Conservation (phyloP, 129 eudicot species). For the Chrysanthemum seticuspe region DNA sequence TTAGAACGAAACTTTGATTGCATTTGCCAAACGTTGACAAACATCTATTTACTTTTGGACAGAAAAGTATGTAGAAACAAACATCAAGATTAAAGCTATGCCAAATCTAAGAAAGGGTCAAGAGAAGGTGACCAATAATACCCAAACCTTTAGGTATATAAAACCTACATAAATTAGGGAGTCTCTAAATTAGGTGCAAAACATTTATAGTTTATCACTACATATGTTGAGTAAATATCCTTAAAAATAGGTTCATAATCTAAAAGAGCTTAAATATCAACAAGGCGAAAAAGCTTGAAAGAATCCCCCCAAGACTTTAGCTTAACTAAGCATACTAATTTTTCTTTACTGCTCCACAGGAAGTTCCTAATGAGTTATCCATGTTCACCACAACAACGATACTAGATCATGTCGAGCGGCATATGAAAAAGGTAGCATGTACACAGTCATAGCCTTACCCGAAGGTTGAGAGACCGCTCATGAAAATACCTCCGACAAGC, state of each 20-base stretch:
- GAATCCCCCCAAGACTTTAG: too few relatives aligned
- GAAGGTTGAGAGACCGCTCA: too few relatives aligned
- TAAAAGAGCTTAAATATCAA: too few relatives aligned
- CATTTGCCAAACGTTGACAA: slow-evolving; percentile 6
- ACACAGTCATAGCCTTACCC: too few relatives aligned
- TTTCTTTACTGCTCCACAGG: too few relatives aligned
- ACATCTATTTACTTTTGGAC: background rate
- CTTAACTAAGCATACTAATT: too few relatives aligned
- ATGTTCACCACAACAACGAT: too few relatives aligned
- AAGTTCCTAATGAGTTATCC: too few relatives aligned
- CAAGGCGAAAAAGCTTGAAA: too few relatives aligned
- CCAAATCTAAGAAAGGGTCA: slow-evolving; percentile 5
- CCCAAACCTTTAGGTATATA: slow-evolving; percentile 14
- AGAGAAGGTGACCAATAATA: slow-evolving; percentile 8
- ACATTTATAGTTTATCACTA: background rate
- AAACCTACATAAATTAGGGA: slow-evolving; percentile 9
- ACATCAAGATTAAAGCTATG: background rate
- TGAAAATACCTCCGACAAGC: too few relatives aligned
- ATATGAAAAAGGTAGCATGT: too few relatives aligned
- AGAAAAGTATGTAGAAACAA: background rate
- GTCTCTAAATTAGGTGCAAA: background rate
- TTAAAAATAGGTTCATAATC: background rate
- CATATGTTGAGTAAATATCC: background rate
- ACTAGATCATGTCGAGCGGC: too few relatives aligned
- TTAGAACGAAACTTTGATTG: background rate